Percentiles rank a stretch among this genome's conserved stretches.
phyloP scores from a whole-genome alignment of 352 stramenopile species.

The Globisporangium heterothallicum region DNA sequence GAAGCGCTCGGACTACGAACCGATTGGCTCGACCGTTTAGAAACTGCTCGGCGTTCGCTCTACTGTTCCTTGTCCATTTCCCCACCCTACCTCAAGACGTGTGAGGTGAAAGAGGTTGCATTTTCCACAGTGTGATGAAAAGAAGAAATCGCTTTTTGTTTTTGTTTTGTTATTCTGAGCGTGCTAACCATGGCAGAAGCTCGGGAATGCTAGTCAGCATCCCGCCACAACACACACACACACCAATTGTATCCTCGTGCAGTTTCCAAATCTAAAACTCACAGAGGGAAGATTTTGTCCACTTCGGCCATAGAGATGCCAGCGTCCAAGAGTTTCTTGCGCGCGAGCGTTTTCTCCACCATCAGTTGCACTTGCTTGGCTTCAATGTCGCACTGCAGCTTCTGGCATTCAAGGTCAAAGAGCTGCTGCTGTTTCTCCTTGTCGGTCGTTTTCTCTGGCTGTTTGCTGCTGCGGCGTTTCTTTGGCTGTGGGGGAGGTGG shows the following conservation, averaged over 20 bases:
- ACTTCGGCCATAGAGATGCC: slow-evolving; percentile 34
- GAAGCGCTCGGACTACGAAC: slow-evolving; percentile 35
- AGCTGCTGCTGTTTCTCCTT: slow-evolving; percentile 35
- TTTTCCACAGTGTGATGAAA: too few relatives aligned
- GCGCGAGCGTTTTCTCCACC: slow-evolving; percentile 41
- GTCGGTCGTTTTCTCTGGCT: slow-evolving; percentile 9
- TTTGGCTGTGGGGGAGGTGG: slow-evolving; percentile 1
- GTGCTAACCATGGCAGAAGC: too few relatives aligned
- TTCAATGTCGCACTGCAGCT: slow-evolving; percentile 45
- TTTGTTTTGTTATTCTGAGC: too few relatives aligned
- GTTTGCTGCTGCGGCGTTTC: not conserved
- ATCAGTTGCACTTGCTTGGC: slow-evolving; percentile 40
- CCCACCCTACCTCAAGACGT: too few relatives aligned
- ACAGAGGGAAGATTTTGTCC: slow-evolving; percentile 41
- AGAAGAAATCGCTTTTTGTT: too few relatives aligned
- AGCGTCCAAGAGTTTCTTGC: slow-evolving; percentile 43
- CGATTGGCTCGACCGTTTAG: slow-evolving; percentile 35
- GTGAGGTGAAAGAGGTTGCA: too few relatives aligned
- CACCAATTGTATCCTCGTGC: not conserved
- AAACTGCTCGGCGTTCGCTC: too few relatives aligned
- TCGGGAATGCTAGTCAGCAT: too few relatives aligned
- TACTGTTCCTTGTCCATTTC: too few relatives aligned
- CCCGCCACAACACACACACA: not conserved
- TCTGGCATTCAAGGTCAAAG: slow-evolving; percentile 44
- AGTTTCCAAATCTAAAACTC: not conserved